phyloP scores from a whole-genome alignment of 2,329 filamentous ascomycete species.

The Trichophaea hybrida region DNA sequence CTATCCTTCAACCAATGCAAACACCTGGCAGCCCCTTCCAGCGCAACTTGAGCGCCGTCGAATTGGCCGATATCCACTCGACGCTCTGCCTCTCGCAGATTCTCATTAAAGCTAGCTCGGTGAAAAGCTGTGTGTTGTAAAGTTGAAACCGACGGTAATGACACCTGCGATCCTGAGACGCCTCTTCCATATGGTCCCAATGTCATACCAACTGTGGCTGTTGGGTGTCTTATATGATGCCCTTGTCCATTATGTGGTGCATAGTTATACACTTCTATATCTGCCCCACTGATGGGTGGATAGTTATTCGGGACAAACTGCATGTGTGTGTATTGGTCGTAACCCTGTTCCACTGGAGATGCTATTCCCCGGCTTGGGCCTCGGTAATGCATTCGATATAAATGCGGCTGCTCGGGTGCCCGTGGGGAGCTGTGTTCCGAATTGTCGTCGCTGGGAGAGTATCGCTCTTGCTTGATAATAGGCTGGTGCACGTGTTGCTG shows the following conservation, averaged over 20 bases:
- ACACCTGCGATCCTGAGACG: neutral
- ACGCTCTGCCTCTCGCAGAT: neutral
- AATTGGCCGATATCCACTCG: neutral
- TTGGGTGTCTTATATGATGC: neutral
- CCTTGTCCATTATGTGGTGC: neutral
- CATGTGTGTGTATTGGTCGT: neutral
- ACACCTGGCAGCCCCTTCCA: neutral
- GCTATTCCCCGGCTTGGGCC: neutral
- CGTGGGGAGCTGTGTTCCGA: neutral
- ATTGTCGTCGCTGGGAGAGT: slow-evolving; percentile 1
- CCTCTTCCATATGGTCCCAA: neutral
- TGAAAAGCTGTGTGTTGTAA: neutral
- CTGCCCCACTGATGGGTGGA: neutral
- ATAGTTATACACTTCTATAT: neutral
- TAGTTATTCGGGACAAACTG: neutral
- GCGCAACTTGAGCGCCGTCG: neutral
- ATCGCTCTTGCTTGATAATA: neutral
- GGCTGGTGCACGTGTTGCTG: neutral
- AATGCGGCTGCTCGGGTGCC: neutral
- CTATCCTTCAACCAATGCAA: slow-evolving; percentile 1
- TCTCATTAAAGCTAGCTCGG: neutral
- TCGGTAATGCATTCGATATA: neutral
- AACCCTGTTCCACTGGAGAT: neutral
- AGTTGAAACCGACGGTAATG: neutral
- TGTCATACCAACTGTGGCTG: neutral